These are phyloP conservation scores for Pleurotus platypus DNA, from an alignment of 768 basidiomycete species.

Conservation along the genomic window DNA sequence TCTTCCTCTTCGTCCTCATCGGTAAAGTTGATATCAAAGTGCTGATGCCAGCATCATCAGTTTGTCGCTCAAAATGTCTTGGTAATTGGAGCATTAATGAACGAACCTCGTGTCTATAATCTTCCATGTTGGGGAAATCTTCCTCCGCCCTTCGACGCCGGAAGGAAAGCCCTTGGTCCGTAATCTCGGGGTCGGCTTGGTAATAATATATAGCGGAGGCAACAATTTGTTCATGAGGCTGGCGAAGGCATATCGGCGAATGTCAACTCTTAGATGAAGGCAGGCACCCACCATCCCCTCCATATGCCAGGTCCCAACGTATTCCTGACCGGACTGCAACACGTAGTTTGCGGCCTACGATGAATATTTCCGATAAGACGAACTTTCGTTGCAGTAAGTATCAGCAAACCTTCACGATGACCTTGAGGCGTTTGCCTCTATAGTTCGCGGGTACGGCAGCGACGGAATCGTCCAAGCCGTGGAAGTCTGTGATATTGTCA, in stretches of 20 bases:
- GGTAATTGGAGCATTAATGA: background rate
- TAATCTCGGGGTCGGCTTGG: constrained; percentile 9
- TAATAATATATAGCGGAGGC: constrained; percentile 15
- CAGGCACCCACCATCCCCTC: constrained; percentile 14
- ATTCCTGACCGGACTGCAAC: constrained; percentile 10
- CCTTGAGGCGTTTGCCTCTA: background rate
- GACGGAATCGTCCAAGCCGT: background rate
- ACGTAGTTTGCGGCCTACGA: constrained; percentile 14
- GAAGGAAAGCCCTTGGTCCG: constrained; percentile 11
- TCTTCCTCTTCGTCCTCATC: background rate
- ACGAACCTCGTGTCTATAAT: background rate
- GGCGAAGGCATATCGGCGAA: background rate
- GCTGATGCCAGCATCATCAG: background rate
- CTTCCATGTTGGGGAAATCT: background rate
- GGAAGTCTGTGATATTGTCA: background rate
- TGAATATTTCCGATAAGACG: background rate
- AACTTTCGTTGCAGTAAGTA: no score
- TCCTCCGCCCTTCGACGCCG: background rate
- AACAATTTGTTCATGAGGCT: constrained; percentile 15
- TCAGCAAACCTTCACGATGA: background rate
- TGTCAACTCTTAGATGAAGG: background rate
- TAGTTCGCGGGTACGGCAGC: background rate
- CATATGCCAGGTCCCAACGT: constrained; percentile 17
- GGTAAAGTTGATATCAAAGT: background rate
- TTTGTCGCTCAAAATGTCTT: background rate